A percentile compares a stretch with the other conserved stretches of the same genome.
These are phyloP conservation scores for Candida montana DNA, from an alignment of 805 yeast species.

Conservation along the genomic window DNA sequence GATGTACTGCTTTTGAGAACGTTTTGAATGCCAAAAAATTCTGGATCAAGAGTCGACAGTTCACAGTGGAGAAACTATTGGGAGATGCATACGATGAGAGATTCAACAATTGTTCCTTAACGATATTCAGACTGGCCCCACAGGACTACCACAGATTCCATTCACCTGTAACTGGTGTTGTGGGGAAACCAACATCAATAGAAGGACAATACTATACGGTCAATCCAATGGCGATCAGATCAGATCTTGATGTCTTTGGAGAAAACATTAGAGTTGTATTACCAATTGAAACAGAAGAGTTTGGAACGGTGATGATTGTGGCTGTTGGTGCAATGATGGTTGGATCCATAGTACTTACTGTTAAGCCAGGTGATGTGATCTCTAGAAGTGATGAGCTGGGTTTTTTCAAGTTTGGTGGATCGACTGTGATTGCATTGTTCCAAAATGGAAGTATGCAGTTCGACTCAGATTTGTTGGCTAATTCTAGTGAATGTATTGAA, in stretches of 20 bases:
- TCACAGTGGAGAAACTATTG: slow-evolving; percentile 60
- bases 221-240: slow-evolving; percentile 94
- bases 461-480: slow-evolving; percentile 68
- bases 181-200: slow-evolving; percentile 62
- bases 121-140: slow-evolving; percentile 87
- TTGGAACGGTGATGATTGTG: slow-evolving; percentile 72
- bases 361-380: slow-evolving; percentile 51
- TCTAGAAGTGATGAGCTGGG: slow-evolving; percentile 81
- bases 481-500: slow-evolving; percentile 67
- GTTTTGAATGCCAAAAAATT: slow-evolving; percentile 59
- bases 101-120: slow-evolving; percentile 49
- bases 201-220: slow-evolving; percentile 94
- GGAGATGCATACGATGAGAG: slow-evolving; percentile 34
- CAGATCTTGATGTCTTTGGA: slow-evolving; percentile 85
- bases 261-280: slow-evolving; percentile 79
- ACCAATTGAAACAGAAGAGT: slow-evolving; percentile 69
- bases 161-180: slow-evolving; percentile 70
- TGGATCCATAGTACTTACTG: slow-evolving; percentile 77
- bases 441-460: slow-evolving; percentile 45
- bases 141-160: slow-evolving; percentile 97
- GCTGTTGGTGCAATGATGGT: slow-evolving; percentile 99
- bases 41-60: slow-evolving; percentile 87
- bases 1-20: slow-evolving; percentile 65
- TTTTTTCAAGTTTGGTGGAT: slow-evolving; percentile 94
- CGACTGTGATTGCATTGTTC: slow-evolving; percentile 70